phyloP scores from a whole-genome alignment of 164 flowering plant species.

The Cinnamomum chago region DNA sequence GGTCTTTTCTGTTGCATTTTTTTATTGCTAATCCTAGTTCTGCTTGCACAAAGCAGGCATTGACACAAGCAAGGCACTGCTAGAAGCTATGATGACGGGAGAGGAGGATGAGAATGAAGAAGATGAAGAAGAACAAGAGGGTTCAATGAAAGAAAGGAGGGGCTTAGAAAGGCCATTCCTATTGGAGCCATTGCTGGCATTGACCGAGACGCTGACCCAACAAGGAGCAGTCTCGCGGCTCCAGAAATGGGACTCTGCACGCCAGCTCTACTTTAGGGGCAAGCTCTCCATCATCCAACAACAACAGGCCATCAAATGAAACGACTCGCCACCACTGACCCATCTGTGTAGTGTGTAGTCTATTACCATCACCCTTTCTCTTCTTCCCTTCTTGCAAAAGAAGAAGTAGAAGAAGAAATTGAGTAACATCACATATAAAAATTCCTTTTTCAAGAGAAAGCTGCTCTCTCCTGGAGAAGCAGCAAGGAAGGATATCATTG shows the following conservation, averaged over 20 bases:
- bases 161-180: conserved; percentile 21
- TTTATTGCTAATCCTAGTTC: not conserved
- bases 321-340: not conserved
- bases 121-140: conserved; percentile 6
- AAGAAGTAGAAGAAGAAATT: too few relatives aligned
- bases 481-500: too few relatives aligned
- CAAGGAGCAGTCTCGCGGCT: conserved; percentile 45
- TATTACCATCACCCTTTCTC: too few relatives aligned
- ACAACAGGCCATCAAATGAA: conserved; percentile 64
- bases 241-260: conserved; percentile 59
- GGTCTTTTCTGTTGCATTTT: too few relatives aligned
- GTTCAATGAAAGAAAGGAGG: conserved; percentile 11
- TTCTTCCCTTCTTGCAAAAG: too few relatives aligned
- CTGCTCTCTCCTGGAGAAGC: too few relatives aligned
- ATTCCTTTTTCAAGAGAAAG: too few relatives aligned
- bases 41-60: conserved; percentile 42
- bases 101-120: conserved; percentile 13
- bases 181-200: conserved; percentile 57
- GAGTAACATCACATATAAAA: too few relatives aligned
- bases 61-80: conserved; percentile 52
- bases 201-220: conserved; percentile 46
- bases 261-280: conserved; percentile 43
- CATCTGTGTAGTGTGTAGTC: too few relatives aligned
- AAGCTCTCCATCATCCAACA: conserved; percentile 31
- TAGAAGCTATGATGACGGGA: conserved; percentile 52